Evolutionary conservation across 1,284 basidiomycete species (phyloP).

Genomic region (Apiotrichum veenhuisii): DNA sequence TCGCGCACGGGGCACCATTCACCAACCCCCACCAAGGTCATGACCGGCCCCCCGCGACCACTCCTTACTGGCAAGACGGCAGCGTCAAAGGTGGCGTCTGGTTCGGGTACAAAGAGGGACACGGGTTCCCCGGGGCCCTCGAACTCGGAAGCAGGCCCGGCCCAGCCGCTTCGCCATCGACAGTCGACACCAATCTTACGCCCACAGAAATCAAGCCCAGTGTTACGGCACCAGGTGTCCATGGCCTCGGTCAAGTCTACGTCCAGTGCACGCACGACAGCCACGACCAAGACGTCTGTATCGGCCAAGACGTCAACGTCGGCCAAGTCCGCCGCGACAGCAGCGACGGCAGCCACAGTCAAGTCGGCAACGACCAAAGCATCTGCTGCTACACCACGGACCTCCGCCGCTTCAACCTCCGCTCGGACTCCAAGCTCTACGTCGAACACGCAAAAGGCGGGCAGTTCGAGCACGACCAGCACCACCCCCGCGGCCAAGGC

Average conservation of each 20-base stretch:
- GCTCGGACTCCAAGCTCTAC: too few species aligned
- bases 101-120: background rate
- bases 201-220: background rate
- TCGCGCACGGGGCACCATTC: conserved; percentile 9
- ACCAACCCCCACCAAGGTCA: conserved; percentile 22
- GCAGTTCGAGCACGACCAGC: background rate
- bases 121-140: background rate
- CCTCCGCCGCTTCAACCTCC: too few species aligned
- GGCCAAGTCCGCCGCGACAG: background rate
- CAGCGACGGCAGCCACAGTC: background rate
- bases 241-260: conserved; percentile 6
- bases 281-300: background rate
- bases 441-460: too few species aligned
- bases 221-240: conserved; percentile 9
- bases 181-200: background rate
- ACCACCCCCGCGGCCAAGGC: conserved; percentile 4
- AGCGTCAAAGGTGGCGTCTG: background rate
- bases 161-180: background rate
- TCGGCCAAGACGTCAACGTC: background rate
- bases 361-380: background rate
- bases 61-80: conserved; percentile 34
- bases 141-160: background rate
- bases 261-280: background rate
- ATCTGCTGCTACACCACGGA: background rate
- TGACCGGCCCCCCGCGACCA: conserved; percentile 27